Evolutionary conservation across 495 filamentous ascomycete species (phyloP).

Genomic region (Penicillium maclennaniae): DNA sequence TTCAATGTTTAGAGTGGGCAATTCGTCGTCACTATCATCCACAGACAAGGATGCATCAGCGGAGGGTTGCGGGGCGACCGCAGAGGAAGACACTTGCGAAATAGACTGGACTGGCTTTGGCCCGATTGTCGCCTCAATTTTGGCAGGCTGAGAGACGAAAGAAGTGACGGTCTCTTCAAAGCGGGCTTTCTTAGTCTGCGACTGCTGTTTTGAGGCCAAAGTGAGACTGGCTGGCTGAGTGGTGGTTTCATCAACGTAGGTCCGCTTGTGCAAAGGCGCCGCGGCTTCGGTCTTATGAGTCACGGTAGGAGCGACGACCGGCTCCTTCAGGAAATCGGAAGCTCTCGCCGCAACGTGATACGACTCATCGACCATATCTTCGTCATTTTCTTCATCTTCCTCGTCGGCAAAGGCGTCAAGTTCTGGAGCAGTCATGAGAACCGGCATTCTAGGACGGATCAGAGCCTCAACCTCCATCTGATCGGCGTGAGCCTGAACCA

Average conservation of each 20-base stretch:
- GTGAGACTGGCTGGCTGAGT: slow-evolving; percentile 4
- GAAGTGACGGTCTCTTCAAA: slow-evolving; percentile 20
- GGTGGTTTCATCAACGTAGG: slow-evolving; percentile 27
- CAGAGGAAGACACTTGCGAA: slow-evolving; percentile 8
- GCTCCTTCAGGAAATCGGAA: slow-evolving; percentile 27
- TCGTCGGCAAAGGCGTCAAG: slow-evolving; percentile 24
- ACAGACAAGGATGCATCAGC: slow-evolving; percentile 14
- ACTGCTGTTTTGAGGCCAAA: slow-evolving; percentile 5
- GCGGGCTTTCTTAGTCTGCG: slow-evolving; percentile 34
- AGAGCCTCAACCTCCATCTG: slow-evolving; percentile 67
- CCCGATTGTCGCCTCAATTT: slow-evolving; percentile 9
- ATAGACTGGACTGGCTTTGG: slow-evolving; percentile 7
- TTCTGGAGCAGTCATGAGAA: slow-evolving; percentile 34
- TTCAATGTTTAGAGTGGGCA: slow-evolving; percentile 47
- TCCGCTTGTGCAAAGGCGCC: slow-evolving; percentile 31
- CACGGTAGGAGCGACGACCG: slow-evolving; percentile 14
- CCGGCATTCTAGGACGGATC: slow-evolving; percentile 63
- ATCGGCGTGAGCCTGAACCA: slow-evolving; percentile 56
- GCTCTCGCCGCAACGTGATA: slow-evolving; percentile 13
- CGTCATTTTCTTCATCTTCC: slow-evolving; percentile 46
- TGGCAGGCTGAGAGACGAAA: slow-evolving; percentile 7
- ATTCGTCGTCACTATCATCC: slow-evolving; percentile 48
- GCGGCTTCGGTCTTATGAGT: slow-evolving; percentile 17
- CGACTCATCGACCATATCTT: slow-evolving; percentile 24
- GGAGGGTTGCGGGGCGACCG: slow-evolving; percentile 6